A percentile compares a stretch with the other conserved stretches of the same genome.
Conservation (phyloP, 805 yeast genomes). For the Candida ascalaphidarum region DNA sequence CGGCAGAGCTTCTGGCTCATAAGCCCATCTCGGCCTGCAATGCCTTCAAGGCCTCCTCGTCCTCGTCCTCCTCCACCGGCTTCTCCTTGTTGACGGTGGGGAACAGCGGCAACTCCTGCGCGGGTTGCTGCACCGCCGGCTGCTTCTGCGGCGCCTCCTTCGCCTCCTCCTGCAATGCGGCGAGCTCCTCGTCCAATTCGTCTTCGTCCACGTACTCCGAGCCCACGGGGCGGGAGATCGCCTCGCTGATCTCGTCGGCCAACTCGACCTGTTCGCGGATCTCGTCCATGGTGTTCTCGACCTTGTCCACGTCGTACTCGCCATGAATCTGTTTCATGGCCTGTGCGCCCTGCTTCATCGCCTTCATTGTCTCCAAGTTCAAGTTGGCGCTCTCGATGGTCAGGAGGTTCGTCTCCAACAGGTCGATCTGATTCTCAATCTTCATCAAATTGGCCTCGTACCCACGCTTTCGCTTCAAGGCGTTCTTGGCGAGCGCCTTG, state of each 20-base stretch:
- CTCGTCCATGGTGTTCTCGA: slow-evolving; percentile 96
- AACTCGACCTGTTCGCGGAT: slow-evolving; percentile 94
- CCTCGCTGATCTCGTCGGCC: slow-evolving; percentile 92
- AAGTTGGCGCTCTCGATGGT: slow-evolving; percentile 93
- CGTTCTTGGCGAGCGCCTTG: slow-evolving; percentile 70
- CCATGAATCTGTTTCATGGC: slow-evolving; percentile 97
- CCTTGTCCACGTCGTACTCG: slow-evolving; percentile 91
- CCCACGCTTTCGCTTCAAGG: slow-evolving; percentile 81
- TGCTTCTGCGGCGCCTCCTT: slow-evolving; percentile 31
- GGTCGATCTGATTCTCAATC: slow-evolving; percentile 80
- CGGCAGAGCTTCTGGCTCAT: too few relatives aligned
- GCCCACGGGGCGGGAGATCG: slow-evolving; percentile 90
- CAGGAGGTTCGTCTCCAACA: slow-evolving; percentile 80
- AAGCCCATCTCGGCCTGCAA: slow-evolving; percentile 84
- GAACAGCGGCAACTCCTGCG: slow-evolving; percentile 29
- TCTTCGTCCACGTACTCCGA: slow-evolving; percentile 78
- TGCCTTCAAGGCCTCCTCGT: slow-evolving; percentile 72
- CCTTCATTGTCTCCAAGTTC: slow-evolving; percentile 96
- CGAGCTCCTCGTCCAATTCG: slow-evolving; percentile 91
- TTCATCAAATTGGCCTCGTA: slow-evolving; percentile 70
- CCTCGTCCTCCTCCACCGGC: slow-evolving; percentile 59
- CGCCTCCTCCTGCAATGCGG: slow-evolving; percentile 77
- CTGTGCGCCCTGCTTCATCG: slow-evolving; percentile 94
- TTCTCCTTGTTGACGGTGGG: slow-evolving; percentile 33
- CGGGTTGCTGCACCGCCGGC: slow-evolving; percentile 9